Conservation (phyloP, 2,329 filamentous ascomycete species). For the Cryoendolithus antarcticus region DNA sequence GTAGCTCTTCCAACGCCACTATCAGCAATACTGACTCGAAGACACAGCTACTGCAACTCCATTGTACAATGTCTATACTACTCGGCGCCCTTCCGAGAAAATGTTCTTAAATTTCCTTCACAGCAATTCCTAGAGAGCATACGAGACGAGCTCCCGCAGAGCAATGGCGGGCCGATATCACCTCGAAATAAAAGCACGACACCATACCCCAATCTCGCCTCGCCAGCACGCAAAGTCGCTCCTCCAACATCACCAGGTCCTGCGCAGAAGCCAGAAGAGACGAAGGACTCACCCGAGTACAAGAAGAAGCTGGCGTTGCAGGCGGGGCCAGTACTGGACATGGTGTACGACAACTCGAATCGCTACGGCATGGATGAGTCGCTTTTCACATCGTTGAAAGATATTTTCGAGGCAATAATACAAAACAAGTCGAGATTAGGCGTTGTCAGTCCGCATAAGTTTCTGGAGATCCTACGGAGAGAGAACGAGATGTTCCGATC, state of each 20-base stretch:
- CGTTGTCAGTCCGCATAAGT: conserved; percentile 81
- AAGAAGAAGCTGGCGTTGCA: conserved; percentile 94
- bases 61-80: conserved; percentile 96
- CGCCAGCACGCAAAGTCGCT: conserved; percentile 35
- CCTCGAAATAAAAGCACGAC: conserved; percentile 26
- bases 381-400: conserved; percentile 86
- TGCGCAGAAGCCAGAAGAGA: conserved; percentile 66
- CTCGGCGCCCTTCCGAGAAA: conserved; percentile 83
- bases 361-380: conserved; percentile 90
- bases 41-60: conserved; percentile 84
- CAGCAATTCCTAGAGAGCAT: conserved; percentile 58
- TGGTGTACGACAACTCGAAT: conserved; percentile 66
- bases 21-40: neutral
- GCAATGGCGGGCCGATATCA: conserved; percentile 17
- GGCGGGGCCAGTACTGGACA: conserved; percentile 72
- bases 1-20: conserved; percentile 4
- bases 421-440: conserved; percentile 71
- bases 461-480: conserved; percentile 82
- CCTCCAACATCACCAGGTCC: conserved; percentile 42
- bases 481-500: conserved; percentile 97
- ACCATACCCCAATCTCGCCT: conserved; percentile 21
- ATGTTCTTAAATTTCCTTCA: conserved; percentile 81
- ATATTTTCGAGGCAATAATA: conserved; percentile 87
- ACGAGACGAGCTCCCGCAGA: conserved; percentile 23
- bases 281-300: conserved; percentile 87